Evolutionary conservation across 768 basidiomycete genomes (phyloP).

Genomic region (Naganishia onofrii): DNA sequence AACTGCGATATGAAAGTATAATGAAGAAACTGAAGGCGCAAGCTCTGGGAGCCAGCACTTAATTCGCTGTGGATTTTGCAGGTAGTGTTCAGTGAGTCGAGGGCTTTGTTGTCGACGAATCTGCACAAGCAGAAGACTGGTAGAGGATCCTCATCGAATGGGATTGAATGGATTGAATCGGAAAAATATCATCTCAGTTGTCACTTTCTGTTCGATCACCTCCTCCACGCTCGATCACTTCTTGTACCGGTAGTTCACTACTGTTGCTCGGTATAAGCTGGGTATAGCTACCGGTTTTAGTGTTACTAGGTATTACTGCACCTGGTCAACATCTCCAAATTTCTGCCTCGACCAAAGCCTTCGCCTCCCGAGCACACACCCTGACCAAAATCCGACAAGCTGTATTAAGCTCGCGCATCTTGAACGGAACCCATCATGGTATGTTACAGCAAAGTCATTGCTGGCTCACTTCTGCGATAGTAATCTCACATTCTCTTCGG

Average conservation of each 20-base stretch:
- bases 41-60: slow-evolving; percentile 1
- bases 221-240: slow-evolving; percentile 11
- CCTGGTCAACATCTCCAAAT: too few relatives aligned
- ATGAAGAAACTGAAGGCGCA: background rate
- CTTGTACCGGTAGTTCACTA: too few relatives aligned
- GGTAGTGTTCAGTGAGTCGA: background rate
- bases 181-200: slow-evolving; percentile 20
- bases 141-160: background rate
- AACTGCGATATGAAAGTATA: slow-evolving; percentile 11
- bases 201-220: slow-evolving; percentile 18
- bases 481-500: background rate
- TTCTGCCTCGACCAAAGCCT: too few relatives aligned
- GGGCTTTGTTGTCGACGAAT: background rate
- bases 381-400: background rate
- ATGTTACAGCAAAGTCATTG: background rate
- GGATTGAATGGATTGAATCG: background rate
- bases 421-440: background rate
- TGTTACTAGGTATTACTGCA: too few relatives aligned
- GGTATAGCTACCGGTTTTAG: background rate
- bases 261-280: too few relatives aligned
- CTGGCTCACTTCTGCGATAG: background rate
- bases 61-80: too few relatives aligned
- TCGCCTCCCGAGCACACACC: background rate
- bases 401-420: background rate
- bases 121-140: background rate